These are phyloP conservation scores for Plasmodium chabaudi DNA, from an alignment of 169 alveolate species.

Conservation along the genomic window DNA sequence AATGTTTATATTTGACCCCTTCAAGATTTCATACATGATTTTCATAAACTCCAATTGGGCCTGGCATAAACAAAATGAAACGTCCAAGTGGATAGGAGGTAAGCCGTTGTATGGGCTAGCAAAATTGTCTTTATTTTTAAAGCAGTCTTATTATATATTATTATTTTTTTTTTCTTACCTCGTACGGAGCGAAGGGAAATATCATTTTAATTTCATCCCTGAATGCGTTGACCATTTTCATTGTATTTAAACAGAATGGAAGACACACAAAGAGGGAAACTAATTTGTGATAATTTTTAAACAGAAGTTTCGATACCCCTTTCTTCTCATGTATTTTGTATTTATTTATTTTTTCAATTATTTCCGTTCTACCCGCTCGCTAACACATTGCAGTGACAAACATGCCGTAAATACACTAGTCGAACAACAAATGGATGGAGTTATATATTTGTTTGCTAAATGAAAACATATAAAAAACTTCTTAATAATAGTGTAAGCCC, in stretches of 20 bases:
- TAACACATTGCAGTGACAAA: too few species aligned
- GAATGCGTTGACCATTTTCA: conserved; percentile 10
- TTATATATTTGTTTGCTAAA: too few species aligned
- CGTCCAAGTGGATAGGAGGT: neutral
- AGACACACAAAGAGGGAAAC: neutral
- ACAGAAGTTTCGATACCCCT: too few species aligned
- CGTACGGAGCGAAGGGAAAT: conserved; percentile 48
- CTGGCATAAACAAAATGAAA: conserved; percentile 18
- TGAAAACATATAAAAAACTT: too few species aligned
- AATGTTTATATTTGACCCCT: conserved; percentile 12
- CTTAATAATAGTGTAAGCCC: too few species aligned
- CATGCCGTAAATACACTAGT: too few species aligned
- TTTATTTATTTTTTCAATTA: too few species aligned
- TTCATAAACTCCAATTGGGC: conserved; percentile 42
- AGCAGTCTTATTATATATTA: neutral
- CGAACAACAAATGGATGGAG: too few species aligned
- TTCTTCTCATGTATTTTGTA: too few species aligned
- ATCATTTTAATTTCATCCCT: conserved; percentile 22
- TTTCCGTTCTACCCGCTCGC: too few species aligned
- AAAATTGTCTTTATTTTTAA: too few species aligned
- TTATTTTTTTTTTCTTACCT: neutral
- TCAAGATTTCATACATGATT: conserved; percentile 25
- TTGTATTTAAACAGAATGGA: neutral
- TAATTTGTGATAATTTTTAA: too few species aligned
- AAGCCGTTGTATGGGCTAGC: neutral